Percentiles rank a stretch among this genome's conserved stretches.
Evolutionary conservation across 352 stramenopile genomes (phyloP).

Genomic region (Globisporangium mamillatum): DNA sequence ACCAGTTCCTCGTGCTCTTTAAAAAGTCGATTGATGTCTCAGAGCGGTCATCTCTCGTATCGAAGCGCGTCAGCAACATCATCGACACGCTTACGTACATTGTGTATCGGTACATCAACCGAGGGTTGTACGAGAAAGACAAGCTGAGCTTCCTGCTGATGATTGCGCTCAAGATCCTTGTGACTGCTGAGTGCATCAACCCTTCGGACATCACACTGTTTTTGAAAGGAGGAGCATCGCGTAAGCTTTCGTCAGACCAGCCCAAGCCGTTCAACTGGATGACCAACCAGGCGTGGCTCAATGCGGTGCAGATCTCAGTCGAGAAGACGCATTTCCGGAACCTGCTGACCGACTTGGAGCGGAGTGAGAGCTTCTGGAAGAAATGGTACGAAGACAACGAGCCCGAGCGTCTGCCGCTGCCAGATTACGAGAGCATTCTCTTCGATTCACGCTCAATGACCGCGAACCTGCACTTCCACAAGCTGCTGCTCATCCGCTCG

Average conservation of each 20-base stretch:
- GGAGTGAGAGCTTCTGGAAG: conserved; percentile 63
- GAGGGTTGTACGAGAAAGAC: conserved; percentile 72
- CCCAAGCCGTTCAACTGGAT: conserved; percentile 77
- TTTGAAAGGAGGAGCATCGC: conserved; percentile 64
- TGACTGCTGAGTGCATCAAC: conserved; percentile 53
- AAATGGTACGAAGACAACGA: conserved; percentile 84
- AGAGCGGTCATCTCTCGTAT: conserved; percentile 72
- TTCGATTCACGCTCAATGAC: conserved; percentile 66
- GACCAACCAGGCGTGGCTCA: conserved; percentile 60
- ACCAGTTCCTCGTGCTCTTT: conserved; percentile 90
- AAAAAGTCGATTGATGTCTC: conserved; percentile 78
- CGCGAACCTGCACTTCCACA: conserved; percentile 65
- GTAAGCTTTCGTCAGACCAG: conserved; percentile 60
- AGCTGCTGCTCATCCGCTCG: conserved; percentile 60
- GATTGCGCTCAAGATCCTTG: conserved; percentile 73
- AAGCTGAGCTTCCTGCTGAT: conserved; percentile 76
- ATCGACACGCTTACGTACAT: conserved; percentile 86
- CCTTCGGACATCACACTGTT: conserved; percentile 63
- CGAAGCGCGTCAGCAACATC: conserved; percentile 86
- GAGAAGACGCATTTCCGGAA: conserved; percentile 69
- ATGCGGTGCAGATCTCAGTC: conserved; percentile 61
- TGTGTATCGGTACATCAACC: conserved; percentile 72
- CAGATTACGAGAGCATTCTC: conserved; percentile 65
- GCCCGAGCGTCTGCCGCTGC: conserved; percentile 52
- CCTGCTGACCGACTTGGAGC: conserved; percentile 60